Evolutionary conservation across 345 rosid genomes (phyloP).

Genomic region (Kandelia obovata): DNA sequence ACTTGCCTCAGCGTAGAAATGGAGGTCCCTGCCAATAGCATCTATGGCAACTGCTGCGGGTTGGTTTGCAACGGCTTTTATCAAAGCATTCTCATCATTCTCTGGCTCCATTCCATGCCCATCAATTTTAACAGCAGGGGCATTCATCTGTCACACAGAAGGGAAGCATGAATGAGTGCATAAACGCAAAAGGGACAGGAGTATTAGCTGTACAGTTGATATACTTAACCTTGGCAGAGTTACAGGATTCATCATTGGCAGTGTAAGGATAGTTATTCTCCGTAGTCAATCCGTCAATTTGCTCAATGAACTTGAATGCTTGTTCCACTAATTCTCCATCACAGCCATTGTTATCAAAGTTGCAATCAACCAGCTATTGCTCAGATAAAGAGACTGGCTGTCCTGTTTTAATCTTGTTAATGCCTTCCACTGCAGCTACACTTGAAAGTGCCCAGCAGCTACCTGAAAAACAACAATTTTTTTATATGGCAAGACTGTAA

Average conservation of each 20-base stretch:
- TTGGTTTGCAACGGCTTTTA: conserved; percentile 57
- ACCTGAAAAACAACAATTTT: conserved; percentile 18
- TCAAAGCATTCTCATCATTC: conserved; percentile 44
- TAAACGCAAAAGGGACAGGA: background rate
- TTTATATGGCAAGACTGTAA: background rate
- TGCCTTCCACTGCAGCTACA: conserved; percentile 37
- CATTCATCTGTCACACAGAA: conserved; percentile 25
- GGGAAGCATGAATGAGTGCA: background rate
- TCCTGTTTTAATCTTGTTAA: conserved; percentile 45
- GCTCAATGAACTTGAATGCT: conserved; percentile 34
- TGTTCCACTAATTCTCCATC: conserved; percentile 38
- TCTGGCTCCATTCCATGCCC: conserved; percentile 52
- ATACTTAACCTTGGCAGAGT: conserved; percentile 23
- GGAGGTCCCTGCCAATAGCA: conserved; percentile 35
- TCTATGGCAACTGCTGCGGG: conserved; percentile 52
- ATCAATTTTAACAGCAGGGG: conserved; percentile 39
- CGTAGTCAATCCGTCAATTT: conserved; percentile 43
- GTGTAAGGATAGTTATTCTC: conserved; percentile 44
- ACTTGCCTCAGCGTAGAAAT: conserved; percentile 29
- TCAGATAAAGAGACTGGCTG: conserved; percentile 32
- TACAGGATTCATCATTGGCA: conserved; percentile 41
- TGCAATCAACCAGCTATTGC: conserved; percentile 37
- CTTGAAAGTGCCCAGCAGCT: conserved; percentile 43
- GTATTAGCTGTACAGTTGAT: too few relatives aligned
- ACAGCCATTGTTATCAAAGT: conserved; percentile 26